phyloP scores from a whole-genome alignment of 768 basidiomycete species.

The Lactifluus volemus region DNA sequence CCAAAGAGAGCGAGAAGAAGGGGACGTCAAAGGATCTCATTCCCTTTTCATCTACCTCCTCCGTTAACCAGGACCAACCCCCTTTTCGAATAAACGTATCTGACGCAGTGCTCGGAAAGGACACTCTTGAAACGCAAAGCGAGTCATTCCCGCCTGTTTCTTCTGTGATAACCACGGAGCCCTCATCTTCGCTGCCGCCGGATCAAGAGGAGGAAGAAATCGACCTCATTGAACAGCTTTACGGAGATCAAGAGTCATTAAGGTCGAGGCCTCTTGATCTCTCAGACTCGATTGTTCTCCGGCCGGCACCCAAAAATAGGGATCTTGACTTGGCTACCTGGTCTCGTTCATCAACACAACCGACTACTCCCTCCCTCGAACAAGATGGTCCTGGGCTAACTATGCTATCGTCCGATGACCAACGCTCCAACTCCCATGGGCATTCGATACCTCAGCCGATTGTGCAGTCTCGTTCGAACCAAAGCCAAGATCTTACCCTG shows the following conservation, averaged over 20 bases:
- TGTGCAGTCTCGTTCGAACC: constrained; percentile 4
- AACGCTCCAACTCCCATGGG: constrained; percentile 7
- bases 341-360: constrained; percentile 47
- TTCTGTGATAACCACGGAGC: background rate
- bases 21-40: constrained; percentile 50
- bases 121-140: constrained; percentile 19
- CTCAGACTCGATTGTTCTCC: constrained; percentile 77
- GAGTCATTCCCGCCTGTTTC: background rate
- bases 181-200: constrained; percentile 7
- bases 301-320: constrained; percentile 76
- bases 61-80: background rate
- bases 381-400: background rate
- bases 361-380: constrained; percentile 39
- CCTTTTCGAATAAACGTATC: constrained; percentile 13
- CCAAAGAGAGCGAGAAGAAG: constrained; percentile 53
- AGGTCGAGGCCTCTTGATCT: constrained; percentile 66
- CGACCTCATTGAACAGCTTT: constrained; percentile 94
- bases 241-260: constrained; percentile 69
- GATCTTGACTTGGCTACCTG: constrained; percentile 82
- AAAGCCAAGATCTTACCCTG: constrained; percentile 47
- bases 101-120: constrained; percentile 23
- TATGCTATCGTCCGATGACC: background rate
- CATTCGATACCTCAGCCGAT: constrained; percentile 8
- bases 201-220: constrained; percentile 72
- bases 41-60: constrained; percentile 21